Evolutionary conservation across 805 yeast genomes (phyloP).

Genomic region (Ogataea ganodermae): DNA sequence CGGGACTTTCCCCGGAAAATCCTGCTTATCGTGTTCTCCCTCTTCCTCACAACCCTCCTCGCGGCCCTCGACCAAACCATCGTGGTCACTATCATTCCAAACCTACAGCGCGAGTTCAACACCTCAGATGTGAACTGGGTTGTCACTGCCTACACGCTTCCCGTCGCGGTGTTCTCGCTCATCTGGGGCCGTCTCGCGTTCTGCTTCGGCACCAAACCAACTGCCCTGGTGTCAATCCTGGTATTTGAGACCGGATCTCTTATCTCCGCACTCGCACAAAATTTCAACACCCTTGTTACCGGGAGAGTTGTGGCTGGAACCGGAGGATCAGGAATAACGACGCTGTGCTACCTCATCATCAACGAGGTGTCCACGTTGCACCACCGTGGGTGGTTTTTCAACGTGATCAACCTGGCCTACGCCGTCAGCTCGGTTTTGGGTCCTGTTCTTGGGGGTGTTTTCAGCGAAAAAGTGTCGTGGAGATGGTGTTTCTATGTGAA

Average conservation of each 20-base stretch:
- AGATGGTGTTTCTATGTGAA: slow-evolving; percentile 77
- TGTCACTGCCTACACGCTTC: slow-evolving; percentile 54
- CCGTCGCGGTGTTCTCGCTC: slow-evolving; percentile 55
- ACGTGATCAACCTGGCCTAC: slow-evolving; percentile 45
- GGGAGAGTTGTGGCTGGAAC: slow-evolving; percentile 73
- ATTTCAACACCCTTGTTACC: slow-evolving; percentile 61
- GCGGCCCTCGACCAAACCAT: slow-evolving; percentile 62
- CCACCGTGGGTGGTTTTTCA: slow-evolving; percentile 42
- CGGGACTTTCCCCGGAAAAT: no score
- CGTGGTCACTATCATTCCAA: slow-evolving; percentile 51
- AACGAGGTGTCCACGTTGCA: slow-evolving; percentile 54
- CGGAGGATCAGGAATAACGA: slow-evolving; percentile 75
- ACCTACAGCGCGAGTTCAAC: slow-evolving; percentile 48
- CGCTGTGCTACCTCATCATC: slow-evolving; percentile 56
- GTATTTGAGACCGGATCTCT: slow-evolving; percentile 66
- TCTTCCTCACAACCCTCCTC: slow-evolving; percentile 25
- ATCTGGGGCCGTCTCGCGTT: slow-evolving; percentile 60
- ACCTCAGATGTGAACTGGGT: slow-evolving; percentile 61
- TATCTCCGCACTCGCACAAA: slow-evolving; percentile 53
- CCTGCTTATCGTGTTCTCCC: slow-evolving; percentile 17
- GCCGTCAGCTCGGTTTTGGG: slow-evolving; percentile 58
- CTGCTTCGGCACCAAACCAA: slow-evolving; percentile 55
- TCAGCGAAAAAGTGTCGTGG: slow-evolving; percentile 56
- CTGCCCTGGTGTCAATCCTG: slow-evolving; percentile 47
- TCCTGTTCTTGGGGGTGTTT: slow-evolving; percentile 68